A percentile compares a stretch with the other conserved stretches of the same genome.
phyloP scores from a whole-genome alignment of 1,284 basidiomycete genomes.

The Pyrrhoderma noxium region DNA sequence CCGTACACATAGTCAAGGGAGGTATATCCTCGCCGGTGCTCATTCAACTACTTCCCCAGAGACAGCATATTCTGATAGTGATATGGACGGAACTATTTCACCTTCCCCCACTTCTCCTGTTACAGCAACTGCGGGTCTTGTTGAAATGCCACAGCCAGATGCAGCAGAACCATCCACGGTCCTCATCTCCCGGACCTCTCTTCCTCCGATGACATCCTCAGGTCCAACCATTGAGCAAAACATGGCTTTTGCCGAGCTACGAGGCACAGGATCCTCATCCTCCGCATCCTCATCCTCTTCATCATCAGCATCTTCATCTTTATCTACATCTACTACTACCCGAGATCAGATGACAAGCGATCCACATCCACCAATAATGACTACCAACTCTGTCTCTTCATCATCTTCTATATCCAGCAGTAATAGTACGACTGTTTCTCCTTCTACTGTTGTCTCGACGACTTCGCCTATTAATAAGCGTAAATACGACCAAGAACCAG shows the following conservation, averaged over 20 bases:
- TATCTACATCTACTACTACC: too few relatives aligned
- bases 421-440: too few relatives aligned
- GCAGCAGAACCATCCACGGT: constrained; percentile 41
- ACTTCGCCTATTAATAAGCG: too few relatives aligned
- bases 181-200: constrained; percentile 44
- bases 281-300: too few relatives aligned
- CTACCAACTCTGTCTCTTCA: too few relatives aligned
- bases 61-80: constrained; percentile 40
- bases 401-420: too few relatives aligned
- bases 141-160: constrained; percentile 4
- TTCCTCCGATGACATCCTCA: constrained; percentile 39
- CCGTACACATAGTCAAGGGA: constrained; percentile 59
- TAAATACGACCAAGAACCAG: too few relatives aligned
- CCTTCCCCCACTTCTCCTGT: constrained; percentile 48
- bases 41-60: constrained; percentile 17
- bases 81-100: constrained; percentile 47
- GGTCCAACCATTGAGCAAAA: constrained; percentile 72
- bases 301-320: not conserved
- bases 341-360: too few relatives aligned
- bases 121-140: constrained; percentile 1
- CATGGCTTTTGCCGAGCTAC: constrained; percentile 70
- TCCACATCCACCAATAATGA: too few relatives aligned
- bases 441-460: too few relatives aligned
- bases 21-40: constrained; percentile 44
- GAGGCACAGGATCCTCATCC: constrained; percentile 17